Conservation (phyloP, 768 basidiomycete genomes). For the Calocybe gangraenosa region DNA sequence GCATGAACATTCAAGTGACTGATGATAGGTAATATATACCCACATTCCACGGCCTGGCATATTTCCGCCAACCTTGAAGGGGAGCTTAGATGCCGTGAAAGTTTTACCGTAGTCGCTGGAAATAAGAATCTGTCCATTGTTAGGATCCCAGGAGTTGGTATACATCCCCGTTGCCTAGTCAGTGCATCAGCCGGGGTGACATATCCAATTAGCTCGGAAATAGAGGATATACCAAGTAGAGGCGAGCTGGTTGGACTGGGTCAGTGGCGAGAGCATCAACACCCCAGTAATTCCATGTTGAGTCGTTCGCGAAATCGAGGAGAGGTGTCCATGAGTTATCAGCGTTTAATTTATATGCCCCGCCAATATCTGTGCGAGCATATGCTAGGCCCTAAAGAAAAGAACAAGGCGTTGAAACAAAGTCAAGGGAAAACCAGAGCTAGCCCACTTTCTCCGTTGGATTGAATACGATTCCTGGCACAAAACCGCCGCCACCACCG, state of each 20-base stretch:
- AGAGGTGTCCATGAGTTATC: constrained; percentile 62
- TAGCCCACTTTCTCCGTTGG: constrained; percentile 39
- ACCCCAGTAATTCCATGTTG: constrained; percentile 58
- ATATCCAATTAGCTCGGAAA: background rate
- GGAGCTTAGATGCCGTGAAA: constrained; percentile 45
- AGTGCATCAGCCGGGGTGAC: background rate
- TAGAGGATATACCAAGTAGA: constrained; percentile 40
- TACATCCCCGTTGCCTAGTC: constrained; percentile 54
- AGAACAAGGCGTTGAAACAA: background rate
- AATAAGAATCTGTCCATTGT: constrained; percentile 58
- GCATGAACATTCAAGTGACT: too few species aligned
- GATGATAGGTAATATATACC: constrained; percentile 12
- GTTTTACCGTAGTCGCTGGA: constrained; percentile 57
- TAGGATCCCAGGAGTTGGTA: constrained; percentile 59
- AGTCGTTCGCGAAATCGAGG: constrained; percentile 46
- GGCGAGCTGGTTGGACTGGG: constrained; percentile 48
- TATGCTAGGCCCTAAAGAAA: constrained; percentile 49
- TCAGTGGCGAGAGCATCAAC: constrained; percentile 61
- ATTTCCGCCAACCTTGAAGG: constrained; percentile 68
- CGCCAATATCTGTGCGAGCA: constrained; percentile 67
- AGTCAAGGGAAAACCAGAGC: background rate
- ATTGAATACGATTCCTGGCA: constrained; percentile 60
- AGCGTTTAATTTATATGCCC: constrained; percentile 57
- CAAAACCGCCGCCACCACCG: constrained; percentile 44
- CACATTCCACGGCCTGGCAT: constrained; percentile 67